phyloP scores from a whole-genome alignment of 495 filamentous ascomycete species.

The Choiromyces venosus region DNA sequence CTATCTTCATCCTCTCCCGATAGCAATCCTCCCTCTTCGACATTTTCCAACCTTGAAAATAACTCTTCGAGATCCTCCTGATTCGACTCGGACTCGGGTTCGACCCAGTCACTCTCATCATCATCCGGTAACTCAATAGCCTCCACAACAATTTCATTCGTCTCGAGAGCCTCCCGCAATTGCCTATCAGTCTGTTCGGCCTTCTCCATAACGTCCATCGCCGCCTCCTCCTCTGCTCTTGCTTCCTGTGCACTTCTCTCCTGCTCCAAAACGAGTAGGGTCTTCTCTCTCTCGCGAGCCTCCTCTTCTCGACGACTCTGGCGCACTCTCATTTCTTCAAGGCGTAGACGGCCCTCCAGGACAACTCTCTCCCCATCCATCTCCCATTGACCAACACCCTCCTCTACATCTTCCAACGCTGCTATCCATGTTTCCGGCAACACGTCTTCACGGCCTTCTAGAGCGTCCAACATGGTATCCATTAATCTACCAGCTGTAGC shows the following conservation, averaged over 20 bases:
- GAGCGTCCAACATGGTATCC: slow-evolving; percentile 74
- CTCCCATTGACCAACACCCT: slow-evolving; percentile 72
- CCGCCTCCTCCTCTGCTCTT: slow-evolving; percentile 25
- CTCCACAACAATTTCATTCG: slow-evolving; percentile 35
- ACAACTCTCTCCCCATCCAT: slow-evolving; percentile 41
- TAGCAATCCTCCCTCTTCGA: slow-evolving; percentile 21
- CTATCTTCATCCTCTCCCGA: slow-evolving; percentile 15
- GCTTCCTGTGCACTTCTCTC: slow-evolving; percentile 34
- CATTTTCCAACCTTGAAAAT: slow-evolving; percentile 22
- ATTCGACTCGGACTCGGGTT: slow-evolving; percentile 1
- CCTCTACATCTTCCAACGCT: slow-evolving; percentile 71
- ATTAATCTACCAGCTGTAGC: slow-evolving; percentile 63
- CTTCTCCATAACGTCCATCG: slow-evolving; percentile 36
- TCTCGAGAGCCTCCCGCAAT: slow-evolving; percentile 34
- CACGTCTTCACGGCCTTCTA: slow-evolving; percentile 77
- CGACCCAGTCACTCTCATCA: slow-evolving; percentile 14
- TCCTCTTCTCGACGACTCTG: slow-evolving; percentile 28
- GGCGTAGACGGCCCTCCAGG: slow-evolving; percentile 36
- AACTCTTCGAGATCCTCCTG: slow-evolving; percentile 14
- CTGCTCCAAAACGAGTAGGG: slow-evolving; percentile 30
- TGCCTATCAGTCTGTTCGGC: slow-evolving; percentile 37
- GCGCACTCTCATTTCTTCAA: slow-evolving; percentile 19
- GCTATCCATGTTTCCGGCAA: slow-evolving; percentile 85
- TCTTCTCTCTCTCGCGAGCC: slow-evolving; percentile 32
- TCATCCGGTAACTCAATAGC: slow-evolving; percentile 34